Conservation (phyloP, 805 yeast genomes). For the Ogataea naganishii region DNA sequence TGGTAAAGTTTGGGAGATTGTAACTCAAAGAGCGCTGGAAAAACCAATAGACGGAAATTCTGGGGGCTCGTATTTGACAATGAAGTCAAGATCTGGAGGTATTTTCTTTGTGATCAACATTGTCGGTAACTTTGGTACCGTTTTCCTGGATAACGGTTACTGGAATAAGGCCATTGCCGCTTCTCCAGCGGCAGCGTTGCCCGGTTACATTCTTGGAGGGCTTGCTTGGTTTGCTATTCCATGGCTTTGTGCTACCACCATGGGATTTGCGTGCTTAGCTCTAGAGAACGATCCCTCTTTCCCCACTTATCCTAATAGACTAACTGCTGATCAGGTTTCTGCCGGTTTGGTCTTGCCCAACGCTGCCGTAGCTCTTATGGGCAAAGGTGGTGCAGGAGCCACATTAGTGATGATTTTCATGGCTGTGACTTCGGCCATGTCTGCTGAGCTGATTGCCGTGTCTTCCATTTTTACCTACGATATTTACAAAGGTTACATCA, state of each 20-base stretch:
- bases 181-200: conserved; percentile 73
- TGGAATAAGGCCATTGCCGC: conserved; percentile 88
- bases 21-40: conserved; percentile 48
- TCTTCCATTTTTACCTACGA: conserved; percentile 83
- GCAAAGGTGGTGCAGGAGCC: conserved; percentile 84
- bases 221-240: conserved; percentile 91
- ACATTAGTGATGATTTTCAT: conserved; percentile 71
- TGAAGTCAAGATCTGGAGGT: conserved; percentile 81
- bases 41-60: conserved; percentile 74
- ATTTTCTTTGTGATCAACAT: conserved; percentile 82
- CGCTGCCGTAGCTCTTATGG: conserved; percentile 78
- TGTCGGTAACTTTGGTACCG: conserved; percentile 87
- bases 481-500: conserved; percentile 70
- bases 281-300: conserved; percentile 61
- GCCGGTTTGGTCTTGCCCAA: conserved; percentile 77
- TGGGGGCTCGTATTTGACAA: conserved; percentile 80
- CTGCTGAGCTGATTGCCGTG: conserved; percentile 85
- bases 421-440: conserved; percentile 91
- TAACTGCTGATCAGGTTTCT: conserved; percentile 60
- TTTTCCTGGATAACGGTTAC: conserved; percentile 79
- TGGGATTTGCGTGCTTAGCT: conserved; percentile 80
- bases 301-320: conserved; percentile 69
- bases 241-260: conserved; percentile 68
- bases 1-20: conserved; percentile 64
- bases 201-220: conserved; percentile 86